These are phyloP conservation scores for Nicotiana knightiana DNA, from an alignment of 257 asterid genomes.

Conservation along the genomic window DNA sequence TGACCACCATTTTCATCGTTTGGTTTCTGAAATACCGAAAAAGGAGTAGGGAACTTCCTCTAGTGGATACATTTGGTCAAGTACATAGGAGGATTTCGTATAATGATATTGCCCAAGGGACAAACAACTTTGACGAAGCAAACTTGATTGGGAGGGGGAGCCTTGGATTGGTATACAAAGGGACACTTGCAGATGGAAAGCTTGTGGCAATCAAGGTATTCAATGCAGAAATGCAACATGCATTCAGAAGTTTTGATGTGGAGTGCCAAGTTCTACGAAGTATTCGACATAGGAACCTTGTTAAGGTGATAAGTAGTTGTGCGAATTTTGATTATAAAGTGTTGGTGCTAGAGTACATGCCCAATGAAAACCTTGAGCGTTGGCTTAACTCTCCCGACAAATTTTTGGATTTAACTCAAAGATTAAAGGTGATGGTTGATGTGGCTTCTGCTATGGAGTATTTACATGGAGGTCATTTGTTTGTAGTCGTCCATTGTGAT, in stretches of 20 bases:
- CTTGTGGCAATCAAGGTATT: slow-evolving; percentile 12
- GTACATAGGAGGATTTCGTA: not conserved
- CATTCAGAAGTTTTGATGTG: not conserved
- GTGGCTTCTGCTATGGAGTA: slow-evolving; percentile 18
- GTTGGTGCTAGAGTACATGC: slow-evolving; percentile 17
- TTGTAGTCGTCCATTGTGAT: slow-evolving; percentile 13
- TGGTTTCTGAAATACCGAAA: not conserved
- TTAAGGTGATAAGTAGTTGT: slow-evolving; percentile 13
- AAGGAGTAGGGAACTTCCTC: not conserved
- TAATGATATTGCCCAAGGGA: slow-evolving; percentile 4
- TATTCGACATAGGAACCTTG: slow-evolving; percentile 17
- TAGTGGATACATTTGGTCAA: not conserved
- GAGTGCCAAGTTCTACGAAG: slow-evolving; percentile 11
- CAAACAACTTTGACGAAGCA: slow-evolving; percentile 9
- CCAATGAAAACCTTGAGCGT: slow-evolving; percentile 11
- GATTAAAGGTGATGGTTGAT: slow-evolving; percentile 13
- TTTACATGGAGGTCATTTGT: not conserved
- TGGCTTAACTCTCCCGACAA: slow-evolving; percentile 13
- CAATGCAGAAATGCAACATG: slow-evolving; percentile 1
- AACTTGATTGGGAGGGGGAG: slow-evolving; percentile 12
- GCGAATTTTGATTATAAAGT: slow-evolving; percentile 7
- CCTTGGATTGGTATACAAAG: slow-evolving; percentile 6
- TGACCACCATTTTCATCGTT: not conserved
- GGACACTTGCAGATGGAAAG: not conserved
- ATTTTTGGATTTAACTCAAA: slow-evolving; percentile 2